Percentiles rank a stretch among this genome's conserved stretches.
Evolutionary conservation across 306 rosid genomes (phyloP).

Genomic region (Datisca glomerata): DNA sequence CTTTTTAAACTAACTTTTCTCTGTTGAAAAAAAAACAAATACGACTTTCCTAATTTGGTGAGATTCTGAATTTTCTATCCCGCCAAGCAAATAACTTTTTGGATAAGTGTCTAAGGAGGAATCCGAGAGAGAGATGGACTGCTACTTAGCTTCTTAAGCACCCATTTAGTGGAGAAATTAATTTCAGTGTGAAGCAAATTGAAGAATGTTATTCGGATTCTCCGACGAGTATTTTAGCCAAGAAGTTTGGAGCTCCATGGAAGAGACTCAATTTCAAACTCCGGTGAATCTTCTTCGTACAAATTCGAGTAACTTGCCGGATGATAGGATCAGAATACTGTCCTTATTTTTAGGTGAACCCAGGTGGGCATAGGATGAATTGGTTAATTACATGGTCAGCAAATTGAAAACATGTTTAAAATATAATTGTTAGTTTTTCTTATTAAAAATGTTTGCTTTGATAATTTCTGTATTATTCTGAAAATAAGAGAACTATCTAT

Average conservation of each 20-base stretch:
- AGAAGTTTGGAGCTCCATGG: constrained; percentile 43
- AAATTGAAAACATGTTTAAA: too few species aligned
- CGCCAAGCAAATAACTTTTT: constrained; percentile 57
- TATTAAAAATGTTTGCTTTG: too few species aligned
- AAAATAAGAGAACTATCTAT: too few species aligned
- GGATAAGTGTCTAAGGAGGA: constrained; percentile 53
- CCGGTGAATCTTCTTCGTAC: constrained; percentile 12
- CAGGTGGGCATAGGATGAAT: constrained; percentile 33
- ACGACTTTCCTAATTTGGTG: too few species aligned
- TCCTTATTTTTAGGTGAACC: constrained; percentile 30
- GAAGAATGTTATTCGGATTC: constrained; percentile 37
- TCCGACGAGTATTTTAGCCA: constrained; percentile 78
- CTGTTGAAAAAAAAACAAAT: too few species aligned
- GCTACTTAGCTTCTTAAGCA: constrained; percentile 59
- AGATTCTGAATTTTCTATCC: constrained; percentile 53
- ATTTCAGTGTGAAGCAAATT: constrained; percentile 20
- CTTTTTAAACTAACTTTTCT: too few species aligned
- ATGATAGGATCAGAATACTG: constrained; percentile 40
- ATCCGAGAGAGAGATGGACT: constrained; percentile 64
- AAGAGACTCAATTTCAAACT: constrained; percentile 36
- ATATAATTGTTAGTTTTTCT: too few species aligned
- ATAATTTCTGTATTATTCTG: too few species aligned
- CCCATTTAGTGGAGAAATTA: constrained; percentile 45
- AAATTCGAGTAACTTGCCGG: constrained; percentile 5
- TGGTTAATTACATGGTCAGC: too few species aligned